Conservation (phyloP, 1,284 basidiomycete genomes). For the Puccinia triticina region DNA sequence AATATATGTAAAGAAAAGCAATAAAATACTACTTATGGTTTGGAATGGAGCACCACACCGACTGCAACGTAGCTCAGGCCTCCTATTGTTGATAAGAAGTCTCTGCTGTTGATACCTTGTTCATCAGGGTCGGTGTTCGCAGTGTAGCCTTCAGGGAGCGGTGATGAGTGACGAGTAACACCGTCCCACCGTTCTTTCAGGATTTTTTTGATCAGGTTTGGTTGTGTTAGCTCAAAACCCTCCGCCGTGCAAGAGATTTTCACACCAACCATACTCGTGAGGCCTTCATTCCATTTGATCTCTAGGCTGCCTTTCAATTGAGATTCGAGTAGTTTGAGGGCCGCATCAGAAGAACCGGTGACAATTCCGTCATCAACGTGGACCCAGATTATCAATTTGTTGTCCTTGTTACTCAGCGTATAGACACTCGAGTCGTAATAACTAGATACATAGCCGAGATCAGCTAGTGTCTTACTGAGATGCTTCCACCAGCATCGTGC, state of each 20-base stretch:
- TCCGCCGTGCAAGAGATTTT: background rate
- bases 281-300: slow-evolving; percentile 5
- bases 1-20: too few relatives aligned
- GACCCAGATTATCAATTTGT: background rate
- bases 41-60: too few relatives aligned
- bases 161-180: background rate
- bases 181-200: background rate
- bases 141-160: background rate
- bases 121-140: background rate
- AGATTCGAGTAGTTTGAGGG: background rate
- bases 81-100: background rate
- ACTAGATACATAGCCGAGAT: background rate
- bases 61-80: slow-evolving; percentile 16
- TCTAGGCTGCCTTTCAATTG: background rate
- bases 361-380: slow-evolving; percentile 22
- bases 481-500: slow-evolving; percentile 14
- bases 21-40: too few relatives aligned
- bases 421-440: slow-evolving; percentile 8
- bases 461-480: background rate
- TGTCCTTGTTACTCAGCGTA: background rate
- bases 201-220: background rate
- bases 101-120: background rate
- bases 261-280: background rate
- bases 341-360: background rate
- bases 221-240: background rate